A percentile compares a stretch with the other conserved stretches of the same genome.
phyloP scores from a whole-genome alignment of 495 filamentous ascomycete species.

The Tuber magnatum region DNA sequence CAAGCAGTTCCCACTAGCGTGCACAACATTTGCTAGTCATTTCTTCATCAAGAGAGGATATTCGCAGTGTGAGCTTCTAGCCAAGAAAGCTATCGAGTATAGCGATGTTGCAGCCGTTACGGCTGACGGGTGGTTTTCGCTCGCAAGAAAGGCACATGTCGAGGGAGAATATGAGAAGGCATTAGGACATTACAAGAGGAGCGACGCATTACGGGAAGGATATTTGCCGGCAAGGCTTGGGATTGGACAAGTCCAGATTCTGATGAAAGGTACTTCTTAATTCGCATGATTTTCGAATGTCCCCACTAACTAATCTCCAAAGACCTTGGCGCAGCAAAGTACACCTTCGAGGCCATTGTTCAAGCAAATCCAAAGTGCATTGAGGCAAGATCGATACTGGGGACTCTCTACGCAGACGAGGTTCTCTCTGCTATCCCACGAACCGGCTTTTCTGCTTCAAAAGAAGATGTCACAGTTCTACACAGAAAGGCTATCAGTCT shows the following conservation, averaged over 20 bases:
- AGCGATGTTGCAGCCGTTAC: slow-evolving; percentile 93
- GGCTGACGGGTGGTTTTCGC: slow-evolving; percentile 91
- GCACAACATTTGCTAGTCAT: slow-evolving; percentile 78
- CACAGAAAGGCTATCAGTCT: slow-evolving; percentile 72
- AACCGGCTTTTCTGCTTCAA: slow-evolving; percentile 59
- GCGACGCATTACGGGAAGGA: slow-evolving; percentile 81
- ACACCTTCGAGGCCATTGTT: slow-evolving; percentile 85
- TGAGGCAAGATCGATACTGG: slow-evolving; percentile 86
- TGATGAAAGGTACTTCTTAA: slow-evolving; percentile 49
- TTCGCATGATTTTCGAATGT: background rate
- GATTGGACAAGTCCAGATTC: slow-evolving; percentile 73
- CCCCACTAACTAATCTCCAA: slow-evolving; percentile 6
- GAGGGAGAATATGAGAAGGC: slow-evolving; percentile 60
- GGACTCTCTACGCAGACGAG: slow-evolving; percentile 85
- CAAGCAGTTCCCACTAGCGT: slow-evolving; percentile 83
- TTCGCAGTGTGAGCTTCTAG: slow-evolving; percentile 70
- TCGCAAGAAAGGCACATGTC: slow-evolving; percentile 83
- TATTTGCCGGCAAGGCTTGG: slow-evolving; percentile 92
- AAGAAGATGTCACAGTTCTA: slow-evolving; percentile 80
- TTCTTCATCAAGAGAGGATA: slow-evolving; percentile 73
- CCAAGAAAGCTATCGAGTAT: slow-evolving; percentile 86
- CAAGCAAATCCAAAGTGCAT: slow-evolving; percentile 56
- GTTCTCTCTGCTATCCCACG: slow-evolving; percentile 55
- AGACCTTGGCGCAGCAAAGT: slow-evolving; percentile 85
- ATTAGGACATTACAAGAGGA: slow-evolving; percentile 71